Conservation (phyloP, 2,329 filamentous ascomycete genomes). For the Paraphaeosphaeria minitans region DNA sequence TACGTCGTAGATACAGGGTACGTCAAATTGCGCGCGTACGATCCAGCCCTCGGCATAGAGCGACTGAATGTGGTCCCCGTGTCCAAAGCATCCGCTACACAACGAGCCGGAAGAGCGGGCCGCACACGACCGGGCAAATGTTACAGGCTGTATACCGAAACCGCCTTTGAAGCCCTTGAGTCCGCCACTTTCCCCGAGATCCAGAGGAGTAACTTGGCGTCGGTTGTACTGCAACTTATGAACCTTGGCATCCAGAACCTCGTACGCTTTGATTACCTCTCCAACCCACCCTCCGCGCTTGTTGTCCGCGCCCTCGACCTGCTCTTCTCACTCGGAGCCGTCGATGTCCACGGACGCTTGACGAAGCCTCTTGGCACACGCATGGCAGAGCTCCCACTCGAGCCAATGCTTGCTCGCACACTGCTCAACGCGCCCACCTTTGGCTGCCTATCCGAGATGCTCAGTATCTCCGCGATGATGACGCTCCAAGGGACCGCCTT, state of each 20-base stretch:
- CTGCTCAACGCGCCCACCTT: constrained; percentile 77
- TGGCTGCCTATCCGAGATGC: constrained; percentile 79
- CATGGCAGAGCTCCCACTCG: constrained; percentile 92
- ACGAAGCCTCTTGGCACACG: constrained; percentile 84
- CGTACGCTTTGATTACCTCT: constrained; percentile 86
- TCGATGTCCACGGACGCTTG: constrained; percentile 89
- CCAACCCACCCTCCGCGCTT: constrained; percentile 81
- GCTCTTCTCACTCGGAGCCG: constrained; percentile 81
- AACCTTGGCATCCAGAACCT: constrained; percentile 95
- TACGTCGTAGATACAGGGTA: constrained; percentile 91
- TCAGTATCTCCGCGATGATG: constrained; percentile 94
- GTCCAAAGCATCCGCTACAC: constrained; percentile 90
- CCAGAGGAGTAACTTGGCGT: constrained; percentile 87
- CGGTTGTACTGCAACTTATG: constrained; percentile 87
- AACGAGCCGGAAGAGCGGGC: constrained; percentile 87
- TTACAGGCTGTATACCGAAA: constrained; percentile 87
- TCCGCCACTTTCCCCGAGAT: constrained; percentile 86
- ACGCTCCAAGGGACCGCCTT: constrained; percentile 82
- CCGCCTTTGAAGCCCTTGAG: constrained; percentile 67
- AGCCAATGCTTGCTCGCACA: constrained; percentile 94
- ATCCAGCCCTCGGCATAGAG: constrained; percentile 84
- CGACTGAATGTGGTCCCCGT: constrained; percentile 80
- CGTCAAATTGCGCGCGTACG: constrained; percentile 86
- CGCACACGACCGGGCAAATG: constrained; percentile 91
- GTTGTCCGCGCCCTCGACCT: constrained; percentile 86